These are phyloP conservation scores for Platismatia glauca DNA, from an alignment of 495 filamentous ascomycete species.

Conservation along the genomic window DNA sequence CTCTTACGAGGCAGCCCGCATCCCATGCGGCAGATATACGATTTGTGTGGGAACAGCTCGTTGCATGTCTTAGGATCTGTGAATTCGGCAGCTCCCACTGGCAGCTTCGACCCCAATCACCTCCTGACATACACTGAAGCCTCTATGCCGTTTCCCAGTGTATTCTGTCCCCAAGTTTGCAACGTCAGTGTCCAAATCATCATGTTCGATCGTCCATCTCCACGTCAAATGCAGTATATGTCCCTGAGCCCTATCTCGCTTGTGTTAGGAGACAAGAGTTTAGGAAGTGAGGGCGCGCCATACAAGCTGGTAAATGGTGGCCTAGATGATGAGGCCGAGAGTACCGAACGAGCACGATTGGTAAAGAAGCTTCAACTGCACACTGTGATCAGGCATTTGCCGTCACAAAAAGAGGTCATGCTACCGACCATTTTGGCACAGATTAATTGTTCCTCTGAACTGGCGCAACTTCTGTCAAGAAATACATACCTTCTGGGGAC, in stretches of 20 bases:
- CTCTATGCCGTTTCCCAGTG: conserved; percentile 50
- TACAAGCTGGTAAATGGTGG: conserved; percentile 31
- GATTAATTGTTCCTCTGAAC: conserved; percentile 90
- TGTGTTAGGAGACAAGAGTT: conserved; percentile 67
- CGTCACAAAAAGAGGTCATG: conserved; percentile 73
- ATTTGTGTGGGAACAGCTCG: conserved; percentile 69
- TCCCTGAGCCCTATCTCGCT: conserved; percentile 83
- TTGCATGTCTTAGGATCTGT: conserved; percentile 80
- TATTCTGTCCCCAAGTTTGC: conserved; percentile 57
- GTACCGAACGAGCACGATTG: conserved; percentile 49
- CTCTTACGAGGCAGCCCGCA: conserved; percentile 78
- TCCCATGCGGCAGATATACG: conserved; percentile 69
- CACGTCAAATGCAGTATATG: conserved; percentile 91
- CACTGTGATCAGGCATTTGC: conserved; percentile 64
- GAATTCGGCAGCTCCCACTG: conserved; percentile 47
- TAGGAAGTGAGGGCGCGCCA: conserved; percentile 20
- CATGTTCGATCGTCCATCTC: conserved; percentile 77
- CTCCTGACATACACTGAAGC: conserved; percentile 57
- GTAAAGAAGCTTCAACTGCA: conserved; percentile 88
- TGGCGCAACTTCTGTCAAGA: conserved; percentile 72
- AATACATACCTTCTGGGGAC: conserved; percentile 76
- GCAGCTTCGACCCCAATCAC: conserved; percentile 56
- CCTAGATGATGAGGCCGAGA: conserved; percentile 45
- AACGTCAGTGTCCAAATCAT: conserved; percentile 72
- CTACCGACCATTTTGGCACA: conserved; percentile 82